Percentiles rank a stretch among this genome's conserved stretches.
These are phyloP conservation scores for Ogataea ganodermae DNA, from an alignment of 805 yeast species.

Conservation along the genomic window DNA sequence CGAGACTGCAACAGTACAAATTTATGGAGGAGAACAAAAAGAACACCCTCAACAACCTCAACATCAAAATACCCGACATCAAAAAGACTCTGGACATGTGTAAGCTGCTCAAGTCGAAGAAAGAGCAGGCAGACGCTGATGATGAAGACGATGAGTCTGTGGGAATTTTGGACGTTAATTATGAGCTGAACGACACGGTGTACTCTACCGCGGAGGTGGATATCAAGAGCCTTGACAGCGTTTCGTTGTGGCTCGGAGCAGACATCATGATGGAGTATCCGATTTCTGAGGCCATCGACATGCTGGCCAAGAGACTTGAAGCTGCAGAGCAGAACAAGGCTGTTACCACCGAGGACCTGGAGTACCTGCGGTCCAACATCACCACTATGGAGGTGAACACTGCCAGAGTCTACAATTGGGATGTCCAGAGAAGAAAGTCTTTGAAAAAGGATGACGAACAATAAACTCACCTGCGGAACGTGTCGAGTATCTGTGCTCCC, in stretches of 20 bases:
- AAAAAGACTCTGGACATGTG: slow-evolving; percentile 81
- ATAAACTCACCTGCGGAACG: slow-evolving; percentile 46
- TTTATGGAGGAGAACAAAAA: slow-evolving; percentile 71
- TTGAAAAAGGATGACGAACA: slow-evolving; percentile 34
- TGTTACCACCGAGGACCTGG: slow-evolving; percentile 79
- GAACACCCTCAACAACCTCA: slow-evolving; percentile 52
- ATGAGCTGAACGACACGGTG: slow-evolving; percentile 90
- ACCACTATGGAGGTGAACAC: slow-evolving; percentile 98
- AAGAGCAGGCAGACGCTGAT: slow-evolving; percentile 34
- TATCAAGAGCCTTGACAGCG: slow-evolving; percentile 55
- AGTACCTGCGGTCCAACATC: slow-evolving; percentile 80
- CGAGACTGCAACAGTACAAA: slow-evolving; percentile 84
- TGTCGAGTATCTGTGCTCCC: slow-evolving; percentile 60
- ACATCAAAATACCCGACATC: slow-evolving; percentile 86
- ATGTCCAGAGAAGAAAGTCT: slow-evolving; percentile 70
- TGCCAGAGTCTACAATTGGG: slow-evolving; percentile 89
- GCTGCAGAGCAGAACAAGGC: slow-evolving; percentile 61
- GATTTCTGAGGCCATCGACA: slow-evolving; percentile 77
- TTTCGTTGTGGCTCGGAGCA: slow-evolving; percentile 96
- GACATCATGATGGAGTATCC: slow-evolving; percentile 97
- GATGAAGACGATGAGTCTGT: slow-evolving; percentile 30
- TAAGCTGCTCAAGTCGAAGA: slow-evolving; percentile 53
- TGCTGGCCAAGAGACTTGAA: slow-evolving; percentile 61
- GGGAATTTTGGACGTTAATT: slow-evolving; percentile 65
- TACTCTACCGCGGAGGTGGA: slow-evolving; percentile 79